Base-by-base conservation (phyloP, 345 rosid genomes). In the Cardamine occulta region DNA sequence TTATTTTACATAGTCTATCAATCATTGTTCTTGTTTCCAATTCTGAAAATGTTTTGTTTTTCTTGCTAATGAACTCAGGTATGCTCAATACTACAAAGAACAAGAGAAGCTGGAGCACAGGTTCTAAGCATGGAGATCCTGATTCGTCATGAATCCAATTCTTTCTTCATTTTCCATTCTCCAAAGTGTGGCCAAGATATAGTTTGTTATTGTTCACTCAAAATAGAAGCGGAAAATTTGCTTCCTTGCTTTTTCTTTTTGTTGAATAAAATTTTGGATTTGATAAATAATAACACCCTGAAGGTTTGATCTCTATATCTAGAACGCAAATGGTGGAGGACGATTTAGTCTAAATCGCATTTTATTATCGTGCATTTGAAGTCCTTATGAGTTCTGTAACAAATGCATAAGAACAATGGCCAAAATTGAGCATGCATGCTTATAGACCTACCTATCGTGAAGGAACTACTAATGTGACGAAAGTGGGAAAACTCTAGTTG, bases 31-130 rank as follows among this genome's bases (percentile, higher is more conserved):
- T 48, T 51, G 69, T 11, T 29, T 21, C 6, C 26, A 18, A n/a
- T 54, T 8, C 14, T 64, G 6, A 55, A 55, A 3, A 19, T 7
- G 17, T 11, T 0, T 10, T 14, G 26, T 18, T 48, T 13, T 32
- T 31, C 40, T 34, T 32, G 37, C 49, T 23, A 61, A 69, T 44
- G 70, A 34, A 62, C 39, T 15, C 40, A 76, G 80, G 44, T 76
- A 76, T 69, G 80, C 80, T 44, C 80, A 76, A 24, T 61, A 75
- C 68, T 75, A 35, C 74, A 65, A n/a, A 69, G 80, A 76, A 34
- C 51, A 63, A 70, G 80, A 63, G 70, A 76, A 76, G 59, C 39
- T 69, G 58, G 75, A 76, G 35, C 80, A 70, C 75, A 70, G 75
- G 64, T 76, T 68, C 74, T 76, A 31, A 52, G 29, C 65, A 53